phyloP scores from a whole-genome alignment of 305 asterid species.

The Fraxinus sp. region DNA sequence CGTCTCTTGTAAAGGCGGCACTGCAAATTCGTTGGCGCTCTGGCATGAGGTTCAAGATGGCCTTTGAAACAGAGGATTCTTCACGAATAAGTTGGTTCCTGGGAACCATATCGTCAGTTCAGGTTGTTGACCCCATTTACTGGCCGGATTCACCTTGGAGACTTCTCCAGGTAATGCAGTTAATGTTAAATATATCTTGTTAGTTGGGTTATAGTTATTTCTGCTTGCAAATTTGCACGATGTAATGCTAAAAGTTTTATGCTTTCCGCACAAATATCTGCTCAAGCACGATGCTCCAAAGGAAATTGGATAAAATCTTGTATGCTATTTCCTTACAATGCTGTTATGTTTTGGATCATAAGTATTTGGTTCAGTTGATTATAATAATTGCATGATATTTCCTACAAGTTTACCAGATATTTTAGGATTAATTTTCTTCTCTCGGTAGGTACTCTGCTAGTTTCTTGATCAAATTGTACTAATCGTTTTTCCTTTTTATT shows the following conservation, averaged over 20 bases:
- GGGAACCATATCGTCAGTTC: conserved; percentile 53
- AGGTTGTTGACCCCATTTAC: conserved; percentile 42
- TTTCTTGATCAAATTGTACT: neutral
- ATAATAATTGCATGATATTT: neutral
- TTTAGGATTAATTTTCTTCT: neutral
- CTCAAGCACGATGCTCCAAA: neutral
- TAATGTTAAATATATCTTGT: conserved; percentile 7
- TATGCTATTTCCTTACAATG: neutral
- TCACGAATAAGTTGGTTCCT: conserved; percentile 56
- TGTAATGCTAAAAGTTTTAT: neutral
- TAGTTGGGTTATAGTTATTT: neutral
- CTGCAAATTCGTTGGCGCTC: conserved; percentile 46
- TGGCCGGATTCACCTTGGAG: conserved; percentile 63
- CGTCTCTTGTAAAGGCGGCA: conserved; percentile 41
- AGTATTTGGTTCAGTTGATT: neutral
- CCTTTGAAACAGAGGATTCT: conserved; percentile 55
- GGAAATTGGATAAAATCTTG: neutral
- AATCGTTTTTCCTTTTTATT: neutral
- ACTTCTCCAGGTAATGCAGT: conserved; percentile 42
- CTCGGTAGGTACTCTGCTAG: neutral
- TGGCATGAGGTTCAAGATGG: conserved; percentile 54
- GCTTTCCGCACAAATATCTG: neutral
- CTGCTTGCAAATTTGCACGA: neutral
- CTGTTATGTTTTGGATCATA: neutral
- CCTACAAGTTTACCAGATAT: neutral